A percentile compares a stretch with the other conserved stretches of the same genome.
Conservation (phyloP, 208 protist genomes). For the Leishmania tropica region DNA sequence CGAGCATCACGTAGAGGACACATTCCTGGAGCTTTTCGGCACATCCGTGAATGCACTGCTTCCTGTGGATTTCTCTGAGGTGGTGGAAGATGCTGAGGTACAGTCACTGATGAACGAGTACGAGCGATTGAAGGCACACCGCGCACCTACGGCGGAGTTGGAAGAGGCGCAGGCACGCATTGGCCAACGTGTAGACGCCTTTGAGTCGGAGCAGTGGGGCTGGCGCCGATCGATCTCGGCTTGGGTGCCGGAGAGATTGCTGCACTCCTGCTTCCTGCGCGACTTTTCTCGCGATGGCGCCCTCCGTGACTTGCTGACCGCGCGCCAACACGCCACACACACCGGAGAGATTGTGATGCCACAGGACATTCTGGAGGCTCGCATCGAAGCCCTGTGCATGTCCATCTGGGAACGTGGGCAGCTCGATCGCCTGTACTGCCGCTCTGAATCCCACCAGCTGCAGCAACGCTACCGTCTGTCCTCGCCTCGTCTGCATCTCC, state of each 20-base stretch:
- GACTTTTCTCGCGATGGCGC: constrained; percentile 27
- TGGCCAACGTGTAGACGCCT: constrained; percentile 29
- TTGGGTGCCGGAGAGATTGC: constrained; percentile 15
- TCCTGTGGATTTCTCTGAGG: constrained; percentile 59
- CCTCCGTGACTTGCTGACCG: constrained; percentile 37
- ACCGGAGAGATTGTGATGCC: constrained; percentile 16
- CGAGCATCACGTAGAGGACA: constrained; percentile 33
- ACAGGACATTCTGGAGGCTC: constrained; percentile 24
- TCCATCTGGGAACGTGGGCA: constrained; percentile 53
- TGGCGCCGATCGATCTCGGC: constrained; percentile 34
- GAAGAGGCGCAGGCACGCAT: constrained; percentile 21
- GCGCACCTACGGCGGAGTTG: constrained; percentile 20
- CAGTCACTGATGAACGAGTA: constrained; percentile 29
- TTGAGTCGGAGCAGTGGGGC: constrained; percentile 47
- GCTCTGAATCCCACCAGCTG: constrained; percentile 56
- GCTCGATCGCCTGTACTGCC: constrained; percentile 37
- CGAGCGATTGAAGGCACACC: constrained; percentile 27
- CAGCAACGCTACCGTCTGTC: constrained; percentile 49
- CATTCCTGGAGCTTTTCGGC: constrained; percentile 38
- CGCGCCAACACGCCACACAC: constrained; percentile 24
- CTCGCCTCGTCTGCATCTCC: constrained; percentile 40
- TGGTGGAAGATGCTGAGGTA: constrained; percentile 56
- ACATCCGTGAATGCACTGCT: constrained; percentile 51
- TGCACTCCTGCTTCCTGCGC: constrained; percentile 27
- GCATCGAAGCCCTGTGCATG: constrained; percentile 35